Base-by-base conservation (phyloP, 495 filamentous ascomycete genomes). In the Penicillium salamii region DNA sequence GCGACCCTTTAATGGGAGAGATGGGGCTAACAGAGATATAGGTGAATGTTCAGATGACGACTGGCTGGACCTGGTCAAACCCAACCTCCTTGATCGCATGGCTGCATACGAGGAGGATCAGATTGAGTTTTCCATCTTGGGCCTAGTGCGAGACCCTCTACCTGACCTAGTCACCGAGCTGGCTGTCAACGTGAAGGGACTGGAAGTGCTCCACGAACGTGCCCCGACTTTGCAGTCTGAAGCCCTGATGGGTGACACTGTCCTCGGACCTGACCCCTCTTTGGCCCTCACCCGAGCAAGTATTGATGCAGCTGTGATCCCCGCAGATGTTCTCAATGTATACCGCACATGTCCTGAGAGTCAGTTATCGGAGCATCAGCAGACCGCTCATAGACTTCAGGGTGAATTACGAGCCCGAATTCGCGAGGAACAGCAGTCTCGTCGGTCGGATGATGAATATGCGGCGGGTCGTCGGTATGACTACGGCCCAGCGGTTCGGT, bases 61-160 rank as follows among this genome's bases (percentile, higher is more conserved):
- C 54, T 83, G 80, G 80, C 50, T 83, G 19, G 54, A 66, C 19
- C 54, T 75, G 45, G 76, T 70, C 12, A 71, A 64, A 37, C 72
- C 70, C 11, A 67, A 75, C 37, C 75, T 78, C 42, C 52, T 75
- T 29, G 65, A 66, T 14, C 71, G 78, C 40, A 79, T 84, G 77
- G 62, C 62, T 5, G 69, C 75, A 42, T 80, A 79, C 52, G 71
- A 69, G 55, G 71, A 76, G 43, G 79, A 65, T 6, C 71, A 82
- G 41, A 77, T 83, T 44, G 76, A 78, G 42, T 86, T 84, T 53
- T 80, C 75, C 11, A 67, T 84, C 4, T 51, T 84, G 47, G 74
- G 77, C 46, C 54, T 86, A 24, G 74, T 72, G 11, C 72, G 70
- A 35, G 78, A 83, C 57, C 79, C 82, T 6, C 48, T 83, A 2